Evolutionary conservation across 768 basidiomycete genomes (phyloP).

Genomic region (Flagelloscypha sp.): DNA sequence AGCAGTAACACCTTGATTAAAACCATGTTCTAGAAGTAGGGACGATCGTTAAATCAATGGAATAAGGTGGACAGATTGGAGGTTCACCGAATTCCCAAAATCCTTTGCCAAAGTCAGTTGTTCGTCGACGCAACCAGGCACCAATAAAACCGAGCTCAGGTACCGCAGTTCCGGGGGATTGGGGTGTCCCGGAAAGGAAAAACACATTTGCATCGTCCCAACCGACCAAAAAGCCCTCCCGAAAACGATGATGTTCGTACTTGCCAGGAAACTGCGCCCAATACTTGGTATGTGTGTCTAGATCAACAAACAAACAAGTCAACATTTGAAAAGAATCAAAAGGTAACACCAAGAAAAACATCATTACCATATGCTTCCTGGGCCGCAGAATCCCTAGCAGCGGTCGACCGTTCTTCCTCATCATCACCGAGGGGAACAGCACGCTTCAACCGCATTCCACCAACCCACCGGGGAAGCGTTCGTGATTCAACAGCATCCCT

Average conservation of each 20-base stretch:
- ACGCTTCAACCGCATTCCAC: constrained; percentile 25
- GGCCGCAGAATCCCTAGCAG: constrained; percentile 20
- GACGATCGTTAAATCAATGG: constrained; percentile 10
- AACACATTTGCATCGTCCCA: constrained; percentile 68
- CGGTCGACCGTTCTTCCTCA: constrained; percentile 14
- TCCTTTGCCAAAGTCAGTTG: constrained; percentile 32
- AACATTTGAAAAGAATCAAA: constrained; percentile 10
- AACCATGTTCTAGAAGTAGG: constrained; percentile 44
- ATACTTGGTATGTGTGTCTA: constrained; percentile 31
- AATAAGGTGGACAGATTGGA: neutral
- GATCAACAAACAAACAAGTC: too few species aligned
- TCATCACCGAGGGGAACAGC: constrained; percentile 10
- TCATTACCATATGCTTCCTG: constrained; percentile 24
- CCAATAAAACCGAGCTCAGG: constrained; percentile 59
- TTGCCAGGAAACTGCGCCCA: constrained; percentile 43
- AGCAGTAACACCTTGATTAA: constrained; percentile 43
- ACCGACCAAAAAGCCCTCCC: constrained; percentile 54
- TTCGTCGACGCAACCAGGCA: constrained; percentile 46
- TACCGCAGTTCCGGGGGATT: constrained; percentile 17
- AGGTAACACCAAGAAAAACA: constrained; percentile 8
- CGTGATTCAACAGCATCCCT: constrained; percentile 54
- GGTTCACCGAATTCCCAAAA: constrained; percentile 63
- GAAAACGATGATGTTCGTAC: constrained; percentile 64
- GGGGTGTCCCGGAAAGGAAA: constrained; percentile 20
- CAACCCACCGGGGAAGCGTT: constrained; percentile 50